phyloP scores from a whole-genome alignment of 257 asterid species.

The Plantago major region DNA sequence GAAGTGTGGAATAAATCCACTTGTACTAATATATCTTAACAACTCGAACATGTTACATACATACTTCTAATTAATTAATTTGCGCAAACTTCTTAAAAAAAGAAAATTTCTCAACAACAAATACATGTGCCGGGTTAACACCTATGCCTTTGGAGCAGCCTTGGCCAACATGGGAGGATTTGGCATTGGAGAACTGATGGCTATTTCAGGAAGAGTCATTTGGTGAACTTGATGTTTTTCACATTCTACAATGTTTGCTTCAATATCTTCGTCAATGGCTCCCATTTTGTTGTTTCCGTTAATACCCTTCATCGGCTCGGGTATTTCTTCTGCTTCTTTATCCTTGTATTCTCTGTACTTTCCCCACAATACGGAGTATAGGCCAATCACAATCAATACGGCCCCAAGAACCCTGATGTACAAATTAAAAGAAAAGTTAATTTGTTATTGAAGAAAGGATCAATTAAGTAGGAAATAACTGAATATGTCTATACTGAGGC shows the following conservation, averaged over 20 bases:
- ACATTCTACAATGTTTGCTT: conserved; percentile 37
- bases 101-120: not conserved
- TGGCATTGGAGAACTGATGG: conserved; percentile 40
- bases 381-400: conserved; percentile 43
- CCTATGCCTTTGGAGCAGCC: conserved; percentile 43
- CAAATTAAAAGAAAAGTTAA: not conserved
- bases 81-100: conserved; percentile 10
- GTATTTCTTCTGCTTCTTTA: conserved; percentile 28
- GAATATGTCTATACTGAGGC: too few relatives aligned
- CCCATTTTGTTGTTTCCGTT: conserved; percentile 8
- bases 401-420: conserved; percentile 49
- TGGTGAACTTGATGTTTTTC: conserved; percentile 24
- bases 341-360: conserved; percentile 48
- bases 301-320: conserved; percentile 26
- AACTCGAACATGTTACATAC: conserved; percentile 7
- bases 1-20: too few relatives aligned
- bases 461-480: too few relatives aligned
- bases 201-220: conserved; percentile 29
- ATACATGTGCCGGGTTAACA: conserved; percentile 25
- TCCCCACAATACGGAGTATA: conserved; percentile 56
- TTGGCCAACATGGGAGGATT: conserved; percentile 55
- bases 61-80: conserved; percentile 18
- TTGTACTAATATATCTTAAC: too few relatives aligned
- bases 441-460: too few relatives aligned
- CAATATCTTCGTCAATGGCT: conserved; percentile 33